Evolutionary conservation across 768 basidiomycete genomes (phyloP).

Genomic region (Leccinum uliginosum): DNA sequence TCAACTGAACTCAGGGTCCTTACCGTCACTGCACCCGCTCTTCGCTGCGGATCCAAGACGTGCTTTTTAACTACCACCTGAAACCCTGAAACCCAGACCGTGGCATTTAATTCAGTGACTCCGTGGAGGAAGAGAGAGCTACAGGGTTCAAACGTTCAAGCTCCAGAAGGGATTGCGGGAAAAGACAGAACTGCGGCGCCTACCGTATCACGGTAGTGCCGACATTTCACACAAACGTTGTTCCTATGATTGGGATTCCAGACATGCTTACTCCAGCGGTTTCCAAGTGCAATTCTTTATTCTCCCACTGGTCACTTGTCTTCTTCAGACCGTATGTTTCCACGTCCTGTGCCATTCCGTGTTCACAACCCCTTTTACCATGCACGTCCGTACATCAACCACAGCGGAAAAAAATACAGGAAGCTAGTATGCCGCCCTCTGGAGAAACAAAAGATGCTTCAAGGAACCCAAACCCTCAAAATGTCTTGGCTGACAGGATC

Average conservation of each 20-base stretch:
- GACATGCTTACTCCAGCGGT: conserved; percentile 1
- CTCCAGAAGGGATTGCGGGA: conserved; percentile 38
- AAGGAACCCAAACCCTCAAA: not conserved
- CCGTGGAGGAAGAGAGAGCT: conserved; percentile 42
- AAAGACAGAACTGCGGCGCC: not conserved
- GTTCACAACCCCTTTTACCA: conserved; percentile 79
- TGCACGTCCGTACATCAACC: conserved; percentile 50
- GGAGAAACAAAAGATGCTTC: conserved; percentile 66
- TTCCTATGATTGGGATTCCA: not conserved
- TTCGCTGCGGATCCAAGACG: conserved; percentile 40
- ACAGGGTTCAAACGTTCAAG: conserved; percentile 47
- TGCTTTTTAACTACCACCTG: conserved; percentile 72
- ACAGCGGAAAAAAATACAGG: not conserved
- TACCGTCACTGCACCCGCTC: not conserved
- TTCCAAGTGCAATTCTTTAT: conserved; percentile 79
- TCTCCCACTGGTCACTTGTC: conserved; percentile 63
- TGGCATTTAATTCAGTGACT: conserved; percentile 71
- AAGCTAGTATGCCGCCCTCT: conserved; percentile 60
- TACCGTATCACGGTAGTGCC: not conserved
- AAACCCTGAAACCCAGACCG: conserved; percentile 76
- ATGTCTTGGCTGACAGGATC: not conserved
- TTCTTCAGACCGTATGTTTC: conserved; percentile 57
- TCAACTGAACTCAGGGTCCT: conserved; percentile 67
- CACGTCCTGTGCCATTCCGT: conserved; percentile 89
- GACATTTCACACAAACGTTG: not conserved